phyloP scores from a whole-genome alignment of 2,329 filamentous ascomycete genomes.

The Xylaria digitata region DNA sequence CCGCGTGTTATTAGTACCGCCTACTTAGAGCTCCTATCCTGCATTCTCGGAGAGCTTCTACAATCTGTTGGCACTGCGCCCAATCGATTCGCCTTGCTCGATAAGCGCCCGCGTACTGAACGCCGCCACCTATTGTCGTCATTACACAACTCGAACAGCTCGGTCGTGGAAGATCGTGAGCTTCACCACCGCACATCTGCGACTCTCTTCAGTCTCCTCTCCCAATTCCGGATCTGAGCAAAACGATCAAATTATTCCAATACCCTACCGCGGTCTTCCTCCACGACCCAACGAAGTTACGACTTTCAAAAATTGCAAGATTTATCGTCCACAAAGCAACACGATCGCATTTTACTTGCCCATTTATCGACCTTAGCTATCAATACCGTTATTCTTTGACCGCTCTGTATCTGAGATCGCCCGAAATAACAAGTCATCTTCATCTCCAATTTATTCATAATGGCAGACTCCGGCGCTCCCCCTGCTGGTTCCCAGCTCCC shows the following conservation, averaged over 20 bases:
- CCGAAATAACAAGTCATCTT: slow-evolving; percentile 12
- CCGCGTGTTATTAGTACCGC: slow-evolving; percentile 37
- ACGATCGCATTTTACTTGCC: slow-evolving; percentile 38
- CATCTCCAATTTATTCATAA: slow-evolving; percentile 55
- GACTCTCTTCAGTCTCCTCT: slow-evolving; percentile 15
- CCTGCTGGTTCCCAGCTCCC: slow-evolving; percentile 74
- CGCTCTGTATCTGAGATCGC: slow-evolving; percentile 16
- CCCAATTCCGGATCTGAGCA: slow-evolving; percentile 22
- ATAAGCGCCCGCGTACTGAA: slow-evolving; percentile 34
- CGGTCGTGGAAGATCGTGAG: slow-evolving; percentile 39
- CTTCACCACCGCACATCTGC: slow-evolving; percentile 29
- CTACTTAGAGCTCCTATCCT: slow-evolving; percentile 37
- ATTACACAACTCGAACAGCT: slow-evolving; percentile 33
- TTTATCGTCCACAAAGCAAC: slow-evolving; percentile 34
- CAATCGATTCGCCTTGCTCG: slow-evolving; percentile 42
- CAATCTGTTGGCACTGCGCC: slow-evolving; percentile 41
- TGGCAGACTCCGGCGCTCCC: slow-evolving; percentile 81
- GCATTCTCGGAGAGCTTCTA: slow-evolving; percentile 36
- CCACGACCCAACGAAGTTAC: slow-evolving; percentile 44
- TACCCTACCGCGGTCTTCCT: slow-evolving; percentile 43
- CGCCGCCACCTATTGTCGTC: slow-evolving; percentile 37
- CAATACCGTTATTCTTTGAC: slow-evolving; percentile 10
- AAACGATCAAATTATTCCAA: slow-evolving; percentile 38
- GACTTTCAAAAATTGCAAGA: slow-evolving; percentile 38
- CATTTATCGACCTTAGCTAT: slow-evolving; percentile 29